A percentile compares a stretch with the other conserved stretches of the same genome.
These are phyloP conservation scores for Kodamaea kaohsiungensis DNA, from an alignment of 805 yeast genomes.

Conservation along the genomic window DNA sequence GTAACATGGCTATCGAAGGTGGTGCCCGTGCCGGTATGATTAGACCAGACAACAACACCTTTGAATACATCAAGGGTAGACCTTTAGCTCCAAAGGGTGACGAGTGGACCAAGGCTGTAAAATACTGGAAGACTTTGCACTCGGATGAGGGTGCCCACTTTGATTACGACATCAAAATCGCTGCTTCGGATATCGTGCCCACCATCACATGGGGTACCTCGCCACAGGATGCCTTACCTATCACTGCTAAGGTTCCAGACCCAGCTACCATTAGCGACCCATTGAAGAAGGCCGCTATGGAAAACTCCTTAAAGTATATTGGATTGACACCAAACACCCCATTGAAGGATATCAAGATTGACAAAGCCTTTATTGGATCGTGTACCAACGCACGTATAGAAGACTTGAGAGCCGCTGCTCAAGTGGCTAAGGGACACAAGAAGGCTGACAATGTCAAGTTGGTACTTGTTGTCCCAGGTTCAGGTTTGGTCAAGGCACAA, in stretches of 20 bases:
- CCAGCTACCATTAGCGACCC: slow-evolving; percentile 75
- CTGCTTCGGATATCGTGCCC: slow-evolving; percentile 85
- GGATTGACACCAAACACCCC: slow-evolving; percentile 86
- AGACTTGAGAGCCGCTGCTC: slow-evolving; percentile 94
- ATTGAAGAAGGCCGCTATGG: slow-evolving; percentile 78
- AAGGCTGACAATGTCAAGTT: slow-evolving; percentile 78
- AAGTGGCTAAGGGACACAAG: slow-evolving; percentile 85
- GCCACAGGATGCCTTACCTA: slow-evolving; percentile 97
- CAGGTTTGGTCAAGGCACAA: slow-evolving; percentile 89
- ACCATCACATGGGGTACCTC: slow-evolving; percentile 99
- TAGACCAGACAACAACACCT: slow-evolving; percentile 89
- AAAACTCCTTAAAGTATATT: slow-evolving; percentile 89
- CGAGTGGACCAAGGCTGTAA: slow-evolving; percentile 93
- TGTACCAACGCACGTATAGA: slow-evolving; percentile 98
- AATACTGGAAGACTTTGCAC: slow-evolving; percentile 86
- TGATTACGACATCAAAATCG: slow-evolving; percentile 78
- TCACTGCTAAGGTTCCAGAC: slow-evolving; percentile 87
- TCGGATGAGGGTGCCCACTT: slow-evolving; percentile 90
- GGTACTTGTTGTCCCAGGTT: slow-evolving; percentile 95
- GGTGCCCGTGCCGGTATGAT: slow-evolving; percentile 99
- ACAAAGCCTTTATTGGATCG: slow-evolving; percentile 96
- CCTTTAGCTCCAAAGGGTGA: slow-evolving; percentile 93
- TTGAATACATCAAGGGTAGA: slow-evolving; percentile 86
- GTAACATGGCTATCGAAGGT: slow-evolving; percentile 98
- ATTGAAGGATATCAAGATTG: slow-evolving; percentile 70